Conservation (phyloP, 2,329 filamentous ascomycete species). For the Curvularia sp. region DNA sequence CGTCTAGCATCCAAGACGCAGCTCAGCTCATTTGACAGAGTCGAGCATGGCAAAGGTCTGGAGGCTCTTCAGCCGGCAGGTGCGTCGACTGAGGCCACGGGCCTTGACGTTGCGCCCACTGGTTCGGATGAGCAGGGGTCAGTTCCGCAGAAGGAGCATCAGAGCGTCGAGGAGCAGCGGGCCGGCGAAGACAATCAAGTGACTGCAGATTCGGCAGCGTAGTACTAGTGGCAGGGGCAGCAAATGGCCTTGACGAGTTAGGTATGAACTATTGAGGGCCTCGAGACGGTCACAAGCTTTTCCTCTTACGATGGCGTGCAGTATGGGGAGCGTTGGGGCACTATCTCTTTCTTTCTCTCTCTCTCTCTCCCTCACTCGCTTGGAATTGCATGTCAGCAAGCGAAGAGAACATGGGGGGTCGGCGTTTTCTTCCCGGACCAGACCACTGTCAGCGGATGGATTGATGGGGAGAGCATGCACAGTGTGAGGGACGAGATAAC, state of each 20-base stretch:
- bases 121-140: conserved; percentile 47
- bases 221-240: conserved; percentile 36
- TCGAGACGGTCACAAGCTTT: conserved; percentile 32
- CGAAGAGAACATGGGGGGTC: conserved; percentile 21
- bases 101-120: conserved; percentile 44
- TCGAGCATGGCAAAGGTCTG: conserved; percentile 76
- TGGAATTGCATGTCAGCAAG: conserved; percentile 13
- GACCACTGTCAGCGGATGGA: conserved; percentile 31
- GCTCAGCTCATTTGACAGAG: conserved; percentile 81
- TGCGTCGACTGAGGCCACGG: conserved; percentile 44
- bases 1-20: conserved; percentile 78
- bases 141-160: conserved; percentile 48
- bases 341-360: conserved; percentile 19
- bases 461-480: conserved; percentile 30
- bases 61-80: conserved; percentile 56
- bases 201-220: conserved; percentile 41
- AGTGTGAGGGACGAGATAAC: conserved; percentile 16
- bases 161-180: conserved; percentile 52
- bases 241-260: conserved; percentile 37
- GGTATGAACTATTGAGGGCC: conserved; percentile 38
- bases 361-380: neutral
- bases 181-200: conserved; percentile 50
- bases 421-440: conserved; percentile 31
- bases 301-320: conserved; percentile 46
- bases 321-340: conserved; percentile 43